Conservation (phyloP, 129 eudicot genomes). For the Centella asiatica region DNA sequence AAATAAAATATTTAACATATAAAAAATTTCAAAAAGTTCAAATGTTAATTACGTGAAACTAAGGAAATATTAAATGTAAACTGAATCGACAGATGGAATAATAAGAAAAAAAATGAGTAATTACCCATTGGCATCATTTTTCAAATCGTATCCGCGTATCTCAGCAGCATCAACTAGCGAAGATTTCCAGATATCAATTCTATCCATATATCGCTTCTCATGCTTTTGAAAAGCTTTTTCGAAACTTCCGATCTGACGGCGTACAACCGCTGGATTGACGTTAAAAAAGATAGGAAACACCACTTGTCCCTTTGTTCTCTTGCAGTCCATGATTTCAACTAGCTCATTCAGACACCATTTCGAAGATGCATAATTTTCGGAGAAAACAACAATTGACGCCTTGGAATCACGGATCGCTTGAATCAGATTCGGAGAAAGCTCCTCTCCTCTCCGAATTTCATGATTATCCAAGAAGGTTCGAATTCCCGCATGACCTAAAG, state of each 20-base stretch:
- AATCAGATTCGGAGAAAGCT: not conserved
- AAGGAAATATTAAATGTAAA: too few relatives aligned
- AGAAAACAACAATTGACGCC: constrained; percentile 6
- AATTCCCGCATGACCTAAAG: not conserved
- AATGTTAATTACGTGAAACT: too few relatives aligned
- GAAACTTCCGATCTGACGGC: not conserved
- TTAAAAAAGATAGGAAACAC: not conserved
- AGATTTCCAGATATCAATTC: constrained; percentile 1
- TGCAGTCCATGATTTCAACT: constrained; percentile 1
- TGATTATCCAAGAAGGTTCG: not conserved
- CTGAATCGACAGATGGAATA: too few relatives aligned
- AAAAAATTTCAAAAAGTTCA: too few relatives aligned
- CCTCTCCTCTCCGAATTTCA: not conserved
- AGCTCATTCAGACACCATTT: constrained; percentile 20
- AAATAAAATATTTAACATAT: too few relatives aligned
- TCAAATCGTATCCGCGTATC: constrained; percentile 1
- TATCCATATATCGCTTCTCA: not conserved
- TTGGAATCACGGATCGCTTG: not conserved
- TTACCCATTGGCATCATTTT: not conserved
- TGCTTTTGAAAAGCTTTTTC: constrained; percentile 7
- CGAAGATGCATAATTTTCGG: constrained; percentile 14
- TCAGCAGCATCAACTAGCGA: not conserved
- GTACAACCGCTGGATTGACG: constrained; percentile 8
- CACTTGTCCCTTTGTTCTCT: not conserved
- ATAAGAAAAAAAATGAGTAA: too few relatives aligned